A percentile compares a stretch with the other conserved stretches of the same genome.
Conservation (phyloP, 2,329 filamentous ascomycete genomes). For the Sarocladiaceae sp. region DNA sequence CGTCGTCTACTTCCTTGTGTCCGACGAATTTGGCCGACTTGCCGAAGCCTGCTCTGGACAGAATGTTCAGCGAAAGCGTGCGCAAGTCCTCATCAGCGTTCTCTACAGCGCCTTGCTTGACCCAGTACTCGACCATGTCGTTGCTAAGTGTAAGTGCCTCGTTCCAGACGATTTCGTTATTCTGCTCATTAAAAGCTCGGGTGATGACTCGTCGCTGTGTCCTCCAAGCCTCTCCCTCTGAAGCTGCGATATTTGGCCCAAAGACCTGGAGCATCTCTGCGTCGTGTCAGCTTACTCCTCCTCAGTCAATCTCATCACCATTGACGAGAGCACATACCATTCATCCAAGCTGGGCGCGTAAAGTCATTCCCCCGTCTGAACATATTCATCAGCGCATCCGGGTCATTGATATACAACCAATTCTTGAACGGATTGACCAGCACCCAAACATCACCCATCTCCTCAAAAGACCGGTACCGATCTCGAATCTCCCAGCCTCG, state of each 20-base stretch:
- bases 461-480: slow-evolving; percentile 18
- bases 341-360: too few relatives aligned
- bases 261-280: slow-evolving; percentile 6
- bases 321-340: not conserved
- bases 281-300: too few relatives aligned
- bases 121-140: slow-evolving; percentile 1
- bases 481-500: slow-evolving; percentile 23
- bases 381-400: slow-evolving; percentile 11
- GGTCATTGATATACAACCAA: slow-evolving; percentile 12
- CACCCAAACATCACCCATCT: slow-evolving; percentile 20
- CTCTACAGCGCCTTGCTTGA: not conserved
- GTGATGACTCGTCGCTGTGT: slow-evolving; percentile 12
- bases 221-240: slow-evolving; percentile 12
- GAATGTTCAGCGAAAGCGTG: slow-evolving; percentile 14
- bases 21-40: slow-evolving; percentile 16
- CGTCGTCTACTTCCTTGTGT: slow-evolving; percentile 11
- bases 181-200: slow-evolving; percentile 11
- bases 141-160: not conserved
- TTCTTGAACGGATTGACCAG: slow-evolving; percentile 11
- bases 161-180: slow-evolving; percentile 13
- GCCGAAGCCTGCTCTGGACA: slow-evolving; percentile 9
- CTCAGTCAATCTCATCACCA: slow-evolving; percentile 1
- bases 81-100: slow-evolving; percentile 20
- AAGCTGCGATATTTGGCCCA: slow-evolving; percentile 5
- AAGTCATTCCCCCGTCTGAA: slow-evolving; percentile 6